These are phyloP conservation scores for Neonectria faginata DNA, from an alignment of 2,329 filamentous ascomycete genomes.

Conservation along the genomic window DNA sequence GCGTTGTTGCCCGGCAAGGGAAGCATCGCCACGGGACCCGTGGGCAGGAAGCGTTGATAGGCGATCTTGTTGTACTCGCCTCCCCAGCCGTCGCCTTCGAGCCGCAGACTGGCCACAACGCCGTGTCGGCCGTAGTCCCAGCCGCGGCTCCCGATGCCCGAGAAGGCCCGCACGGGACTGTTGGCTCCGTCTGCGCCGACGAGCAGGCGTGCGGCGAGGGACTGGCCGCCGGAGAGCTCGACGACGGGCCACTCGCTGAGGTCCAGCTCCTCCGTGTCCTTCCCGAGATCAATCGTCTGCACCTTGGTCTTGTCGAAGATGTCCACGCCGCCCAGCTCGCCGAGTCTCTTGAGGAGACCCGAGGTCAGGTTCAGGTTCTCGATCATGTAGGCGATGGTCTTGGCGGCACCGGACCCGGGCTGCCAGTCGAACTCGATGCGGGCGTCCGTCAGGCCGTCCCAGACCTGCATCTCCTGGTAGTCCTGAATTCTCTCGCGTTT, in stretches of 20 bases:
- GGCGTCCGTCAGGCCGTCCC: slow-evolving; percentile 92
- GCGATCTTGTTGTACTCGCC: slow-evolving; percentile 75
- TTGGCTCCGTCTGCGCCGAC: slow-evolving; percentile 96
- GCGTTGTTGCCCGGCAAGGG: slow-evolving; percentile 86
- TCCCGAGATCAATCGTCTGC: slow-evolving; percentile 81
- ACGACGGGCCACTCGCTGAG: slow-evolving; percentile 90
- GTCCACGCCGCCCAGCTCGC: slow-evolving; percentile 75
- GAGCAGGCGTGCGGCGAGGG: slow-evolving; percentile 83
- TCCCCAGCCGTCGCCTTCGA: slow-evolving; percentile 71
- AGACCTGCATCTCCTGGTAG: slow-evolving; percentile 97
- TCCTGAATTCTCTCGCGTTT: slow-evolving; percentile 79
- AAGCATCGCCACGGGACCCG: slow-evolving; percentile 90
- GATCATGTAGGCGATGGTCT: slow-evolving; percentile 92
- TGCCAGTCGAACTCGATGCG: slow-evolving; percentile 89
- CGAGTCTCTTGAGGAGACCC: slow-evolving; percentile 77
- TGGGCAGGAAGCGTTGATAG: slow-evolving; percentile 95
- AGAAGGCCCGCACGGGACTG: slow-evolving; percentile 90
- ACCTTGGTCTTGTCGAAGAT: slow-evolving; percentile 84
- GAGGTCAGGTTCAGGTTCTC: slow-evolving; percentile 93
- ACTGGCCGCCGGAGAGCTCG: slow-evolving; percentile 73
- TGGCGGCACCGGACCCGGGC: slow-evolving; percentile 59
- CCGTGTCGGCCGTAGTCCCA: slow-evolving; percentile 96
- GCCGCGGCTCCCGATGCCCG: slow-evolving; percentile 84
- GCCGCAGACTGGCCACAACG: slow-evolving; percentile 86
- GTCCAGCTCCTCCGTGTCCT: slow-evolving; percentile 76